Evolutionary conservation across 1,139 yeast genomes (phyloP).

Genomic region (Diutina neorugosa): DNA sequence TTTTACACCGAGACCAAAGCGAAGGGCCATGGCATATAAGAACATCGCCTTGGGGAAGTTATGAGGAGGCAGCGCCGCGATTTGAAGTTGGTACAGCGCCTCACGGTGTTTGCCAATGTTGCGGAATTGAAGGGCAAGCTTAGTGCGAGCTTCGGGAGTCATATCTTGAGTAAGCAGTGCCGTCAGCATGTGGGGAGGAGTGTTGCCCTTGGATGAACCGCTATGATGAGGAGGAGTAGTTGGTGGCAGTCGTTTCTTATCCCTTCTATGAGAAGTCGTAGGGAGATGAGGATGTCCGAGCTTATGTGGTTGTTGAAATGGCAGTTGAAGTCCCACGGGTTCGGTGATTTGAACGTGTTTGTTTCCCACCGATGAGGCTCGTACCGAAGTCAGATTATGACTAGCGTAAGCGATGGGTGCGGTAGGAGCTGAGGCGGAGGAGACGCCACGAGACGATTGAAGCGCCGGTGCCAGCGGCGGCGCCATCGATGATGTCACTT

Average conservation of each 20-base stretch:
- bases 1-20: conserved; percentile 62
- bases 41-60: conserved; percentile 53
- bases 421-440: too few relatives aligned
- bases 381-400: too few relatives aligned
- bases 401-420: too few relatives aligned
- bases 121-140: conserved; percentile 42
- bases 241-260: background rate
- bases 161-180: background rate
- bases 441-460: too few relatives aligned
- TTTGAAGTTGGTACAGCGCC: conserved; percentile 56
- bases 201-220: background rate
- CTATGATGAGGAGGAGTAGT: background rate
- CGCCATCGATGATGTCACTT: background rate
- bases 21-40: conserved; percentile 55
- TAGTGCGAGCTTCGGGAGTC: conserved; percentile 31
- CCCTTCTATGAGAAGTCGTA: background rate
- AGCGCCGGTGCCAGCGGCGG: background rate
- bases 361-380: too few relatives aligned
- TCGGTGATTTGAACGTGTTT: too few relatives aligned
- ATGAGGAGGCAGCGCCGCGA: conserved; percentile 48
- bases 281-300: background rate
- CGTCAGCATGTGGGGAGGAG: background rate
- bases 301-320: background rate
- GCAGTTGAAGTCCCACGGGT: background rate
- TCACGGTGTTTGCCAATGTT: conserved; percentile 52